Conservation (phyloP, 345 rosid species). For the Noccaea bulbosa region DNA sequence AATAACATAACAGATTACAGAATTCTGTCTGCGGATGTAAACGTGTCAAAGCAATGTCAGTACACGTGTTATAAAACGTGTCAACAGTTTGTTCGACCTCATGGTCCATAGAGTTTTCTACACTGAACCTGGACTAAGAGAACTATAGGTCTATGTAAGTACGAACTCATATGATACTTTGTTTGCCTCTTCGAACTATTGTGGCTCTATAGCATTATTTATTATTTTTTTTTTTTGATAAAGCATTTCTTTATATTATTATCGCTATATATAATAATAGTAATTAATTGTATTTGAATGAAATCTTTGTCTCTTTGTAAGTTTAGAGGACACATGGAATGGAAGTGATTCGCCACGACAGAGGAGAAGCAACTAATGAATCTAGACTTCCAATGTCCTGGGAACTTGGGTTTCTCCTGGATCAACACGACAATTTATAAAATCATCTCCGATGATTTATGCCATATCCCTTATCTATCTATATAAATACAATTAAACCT, state of each 20-base stretch:
- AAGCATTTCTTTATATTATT: background rate
- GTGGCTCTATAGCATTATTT: background rate
- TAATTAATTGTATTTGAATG: conserved; percentile 25
- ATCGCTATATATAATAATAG: background rate
- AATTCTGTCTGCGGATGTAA: background rate
- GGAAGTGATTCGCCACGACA: conserved; percentile 21
- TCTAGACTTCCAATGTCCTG: conserved; percentile 40
- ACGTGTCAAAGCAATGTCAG: too few relatives aligned
- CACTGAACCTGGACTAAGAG: conserved; percentile 38
- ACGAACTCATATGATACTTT: conserved; percentile 11
- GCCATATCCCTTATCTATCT: too few relatives aligned
- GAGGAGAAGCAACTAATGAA: conserved; percentile 29
- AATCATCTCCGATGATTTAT: too few relatives aligned
- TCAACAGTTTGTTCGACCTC: conserved; percentile 33
- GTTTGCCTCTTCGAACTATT: conserved; percentile 37
- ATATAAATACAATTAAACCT: too few relatives aligned
- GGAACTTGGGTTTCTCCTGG: conserved; percentile 42
- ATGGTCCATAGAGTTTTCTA: conserved; percentile 1
- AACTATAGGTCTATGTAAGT: conserved; percentile 16
- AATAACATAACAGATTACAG: conserved; percentile 20
- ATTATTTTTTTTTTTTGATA: too few relatives aligned
- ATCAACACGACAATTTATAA: conserved; percentile 30
- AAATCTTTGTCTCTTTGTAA: conserved; percentile 36
- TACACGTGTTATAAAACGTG: conserved; percentile 32
- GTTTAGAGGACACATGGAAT: conserved; percentile 29